phyloP scores from a whole-genome alignment of 2,329 filamentous ascomycete genomes.

The Venturia aucupariae region DNA sequence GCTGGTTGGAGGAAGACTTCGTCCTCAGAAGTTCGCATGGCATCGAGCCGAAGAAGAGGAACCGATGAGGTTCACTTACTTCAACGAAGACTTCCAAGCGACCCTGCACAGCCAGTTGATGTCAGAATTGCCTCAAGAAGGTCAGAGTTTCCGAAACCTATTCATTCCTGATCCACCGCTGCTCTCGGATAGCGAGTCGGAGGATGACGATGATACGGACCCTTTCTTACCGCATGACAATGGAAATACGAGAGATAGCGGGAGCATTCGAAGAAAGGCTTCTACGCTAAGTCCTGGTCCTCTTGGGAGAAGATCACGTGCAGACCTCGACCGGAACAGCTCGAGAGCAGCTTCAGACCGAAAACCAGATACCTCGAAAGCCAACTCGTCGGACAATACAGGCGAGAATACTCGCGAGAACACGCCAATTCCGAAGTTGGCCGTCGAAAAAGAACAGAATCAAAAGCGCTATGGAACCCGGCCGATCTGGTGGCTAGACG shows the following conservation, averaged over 20 bases:
- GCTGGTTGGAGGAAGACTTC: slow-evolving; percentile 78
- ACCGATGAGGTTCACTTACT: slow-evolving; percentile 94
- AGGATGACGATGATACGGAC: slow-evolving; percentile 50
- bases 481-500: slow-evolving; percentile 94
- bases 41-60: slow-evolving; percentile 80
- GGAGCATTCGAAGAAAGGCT: background rate
- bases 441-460: background rate
- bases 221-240: background rate
- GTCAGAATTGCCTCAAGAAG: slow-evolving; percentile 81
- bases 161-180: slow-evolving; percentile 73
- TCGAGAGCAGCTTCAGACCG: slow-evolving; percentile 3
- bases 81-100: slow-evolving; percentile 93
- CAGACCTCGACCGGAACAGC: background rate
- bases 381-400: slow-evolving; percentile 6
- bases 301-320: background rate
- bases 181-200: slow-evolving; percentile 52
- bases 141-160: slow-evolving; percentile 72
- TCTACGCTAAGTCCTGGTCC: slow-evolving; percentile 1
- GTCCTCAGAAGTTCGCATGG: slow-evolving; percentile 71
- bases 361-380: background rate
- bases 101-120: slow-evolving; percentile 96
- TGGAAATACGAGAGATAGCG: slow-evolving; percentile 8
- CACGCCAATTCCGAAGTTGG: slow-evolving; percentile 23
- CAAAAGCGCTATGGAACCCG: slow-evolving; percentile 56
- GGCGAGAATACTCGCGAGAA: slow-evolving; percentile 11